Conservation (phyloP, 2,329 filamentous ascomycete species). For the Trichophaea hybrida region DNA sequence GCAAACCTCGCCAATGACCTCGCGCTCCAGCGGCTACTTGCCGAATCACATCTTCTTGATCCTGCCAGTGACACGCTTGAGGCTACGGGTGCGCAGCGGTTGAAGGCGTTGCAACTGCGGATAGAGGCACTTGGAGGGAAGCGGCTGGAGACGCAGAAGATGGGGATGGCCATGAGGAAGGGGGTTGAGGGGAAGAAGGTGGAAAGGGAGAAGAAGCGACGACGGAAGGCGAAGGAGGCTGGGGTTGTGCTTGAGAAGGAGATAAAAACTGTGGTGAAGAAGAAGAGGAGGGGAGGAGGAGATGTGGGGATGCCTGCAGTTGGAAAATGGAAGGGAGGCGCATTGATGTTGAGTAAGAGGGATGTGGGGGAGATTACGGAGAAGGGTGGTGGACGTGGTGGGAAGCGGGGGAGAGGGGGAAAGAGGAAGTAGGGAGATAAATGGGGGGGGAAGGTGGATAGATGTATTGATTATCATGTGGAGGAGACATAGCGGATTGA, state of each 20-base stretch:
- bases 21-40: constrained; percentile 74
- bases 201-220: constrained; percentile 52
- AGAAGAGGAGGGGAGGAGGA: constrained; percentile 31
- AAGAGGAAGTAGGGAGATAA: constrained; percentile 24
- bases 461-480: too few species aligned
- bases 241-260: constrained; percentile 67
- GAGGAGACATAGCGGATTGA: too few species aligned
- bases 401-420: constrained; percentile 22
- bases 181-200: constrained; percentile 61
- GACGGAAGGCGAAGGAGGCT: constrained; percentile 73
- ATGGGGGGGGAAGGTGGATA: too few species aligned
- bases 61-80: constrained; percentile 35
- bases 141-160: constrained; percentile 63
- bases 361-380: constrained; percentile 62
- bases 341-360: constrained; percentile 59
- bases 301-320: constrained; percentile 60
- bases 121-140: constrained; percentile 64
- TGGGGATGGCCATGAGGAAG: constrained; percentile 76
- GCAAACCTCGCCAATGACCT: constrained; percentile 78
- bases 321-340: constrained; percentile 65
- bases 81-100: constrained; percentile 53
- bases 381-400: constrained; percentile 30
- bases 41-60: constrained; percentile 78
- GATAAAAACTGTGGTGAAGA: constrained; percentile 33
- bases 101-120: constrained; percentile 71